A percentile compares a stretch with the other conserved stretches of the same genome.
Conservation (phyloP, 768 basidiomycete genomes). For the Pisolithus tinctorius region DNA sequence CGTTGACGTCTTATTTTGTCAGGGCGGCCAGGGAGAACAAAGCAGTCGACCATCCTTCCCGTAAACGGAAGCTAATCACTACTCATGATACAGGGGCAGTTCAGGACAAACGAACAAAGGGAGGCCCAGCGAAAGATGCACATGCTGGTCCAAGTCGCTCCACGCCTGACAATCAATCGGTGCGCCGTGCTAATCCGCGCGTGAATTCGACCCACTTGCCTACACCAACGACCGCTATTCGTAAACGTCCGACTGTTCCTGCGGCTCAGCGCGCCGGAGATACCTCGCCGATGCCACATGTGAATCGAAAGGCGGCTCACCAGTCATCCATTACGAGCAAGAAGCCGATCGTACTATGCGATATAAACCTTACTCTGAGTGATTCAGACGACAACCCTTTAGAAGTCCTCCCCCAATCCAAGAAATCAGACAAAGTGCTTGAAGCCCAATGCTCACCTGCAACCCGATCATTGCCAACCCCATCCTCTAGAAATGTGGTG, state of each 20-base stretch:
- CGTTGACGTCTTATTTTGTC: slow-evolving; percentile 22
- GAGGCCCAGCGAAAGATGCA: background rate
- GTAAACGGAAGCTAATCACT: slow-evolving; percentile 1
- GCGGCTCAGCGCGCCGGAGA: background rate
- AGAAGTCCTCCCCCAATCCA: background rate
- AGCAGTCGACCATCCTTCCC: background rate
- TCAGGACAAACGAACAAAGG: slow-evolving; percentile 16
- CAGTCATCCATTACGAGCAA: background rate
- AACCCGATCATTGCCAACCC: slow-evolving; percentile 7
- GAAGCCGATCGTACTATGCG: background rate
- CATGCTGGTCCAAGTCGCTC: background rate
- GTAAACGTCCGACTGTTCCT: slow-evolving; percentile 7
- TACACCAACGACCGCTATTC: slow-evolving; percentile 15
- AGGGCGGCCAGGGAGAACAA: slow-evolving; percentile 9
- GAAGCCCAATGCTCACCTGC: background rate
- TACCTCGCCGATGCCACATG: background rate
- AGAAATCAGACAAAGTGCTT: background rate
- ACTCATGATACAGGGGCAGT: slow-evolving; percentile 1
- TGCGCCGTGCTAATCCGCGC: background rate
- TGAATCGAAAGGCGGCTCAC: background rate
- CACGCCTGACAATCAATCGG: background rate
- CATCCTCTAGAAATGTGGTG: slow-evolving; percentile 3
- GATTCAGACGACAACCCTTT: slow-evolving; percentile 1
- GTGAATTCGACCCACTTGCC: slow-evolving; percentile 8
- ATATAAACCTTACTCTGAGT: slow-evolving; percentile 2